Conservation (phyloP, 768 basidiomycete species). For the Amanita thiersii region DNA sequence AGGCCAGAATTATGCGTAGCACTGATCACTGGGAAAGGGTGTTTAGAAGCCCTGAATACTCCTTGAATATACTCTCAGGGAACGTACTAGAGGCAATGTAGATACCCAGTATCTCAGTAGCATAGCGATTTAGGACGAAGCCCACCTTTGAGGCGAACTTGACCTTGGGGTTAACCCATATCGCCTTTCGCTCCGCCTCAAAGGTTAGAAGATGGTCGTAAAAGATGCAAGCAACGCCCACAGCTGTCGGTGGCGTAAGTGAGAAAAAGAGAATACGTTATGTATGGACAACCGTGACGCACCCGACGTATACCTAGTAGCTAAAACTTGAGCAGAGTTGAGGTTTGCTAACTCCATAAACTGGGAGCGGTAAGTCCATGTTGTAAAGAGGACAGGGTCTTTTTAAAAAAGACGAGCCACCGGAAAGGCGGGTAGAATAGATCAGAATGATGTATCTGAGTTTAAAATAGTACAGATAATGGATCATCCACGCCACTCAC, state of each 20-base stretch:
- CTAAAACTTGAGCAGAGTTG: not conserved
- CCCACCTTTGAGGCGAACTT: not conserved
- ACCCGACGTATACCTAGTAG: slow-evolving; percentile 1
- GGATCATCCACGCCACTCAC: too few relatives aligned
- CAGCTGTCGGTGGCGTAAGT: not conserved
- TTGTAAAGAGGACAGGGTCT: too few relatives aligned
- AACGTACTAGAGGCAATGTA: not conserved
- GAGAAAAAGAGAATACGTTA: not conserved
- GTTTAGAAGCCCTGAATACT: too few relatives aligned
- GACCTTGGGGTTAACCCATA: slow-evolving; percentile 1
- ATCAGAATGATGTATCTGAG: too few relatives aligned
- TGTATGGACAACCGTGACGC: not conserved
- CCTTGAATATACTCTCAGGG: too few relatives aligned
- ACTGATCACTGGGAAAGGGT: not conserved
- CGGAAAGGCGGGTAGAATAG: too few relatives aligned
- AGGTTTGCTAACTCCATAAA: not conserved
- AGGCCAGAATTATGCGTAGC: not conserved
- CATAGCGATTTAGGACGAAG: slow-evolving; percentile 1
- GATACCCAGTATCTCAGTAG: not conserved
- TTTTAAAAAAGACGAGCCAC: too few relatives aligned
- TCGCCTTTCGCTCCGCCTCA: not conserved
- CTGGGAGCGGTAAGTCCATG: too few relatives aligned
- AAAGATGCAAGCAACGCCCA: not conserved
- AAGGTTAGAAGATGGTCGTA: slow-evolving; percentile 2
- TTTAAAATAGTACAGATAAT: too few relatives aligned